phyloP scores from a whole-genome alignment of 1,284 basidiomycete genomes.

The Trametes pubescens region DNA sequence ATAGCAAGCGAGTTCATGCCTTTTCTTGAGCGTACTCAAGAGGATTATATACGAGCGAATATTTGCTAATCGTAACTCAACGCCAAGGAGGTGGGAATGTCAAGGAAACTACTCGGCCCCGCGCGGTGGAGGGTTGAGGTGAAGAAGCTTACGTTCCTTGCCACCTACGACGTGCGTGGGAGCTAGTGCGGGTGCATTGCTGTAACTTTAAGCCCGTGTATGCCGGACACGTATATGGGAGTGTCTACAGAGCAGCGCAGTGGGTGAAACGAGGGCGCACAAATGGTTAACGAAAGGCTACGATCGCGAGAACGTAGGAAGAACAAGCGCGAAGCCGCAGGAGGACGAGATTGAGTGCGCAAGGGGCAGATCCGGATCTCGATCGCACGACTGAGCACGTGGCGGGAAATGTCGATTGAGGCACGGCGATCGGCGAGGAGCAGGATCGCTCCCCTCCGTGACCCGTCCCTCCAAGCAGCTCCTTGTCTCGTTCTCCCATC shows the following conservation, averaged over 20 bases:
- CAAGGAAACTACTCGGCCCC: conserved; percentile 18
- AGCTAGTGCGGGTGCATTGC: neutral
- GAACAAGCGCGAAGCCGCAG: neutral
- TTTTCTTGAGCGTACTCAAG: no score
- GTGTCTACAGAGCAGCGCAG: neutral
- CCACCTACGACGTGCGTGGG: conserved; percentile 9
- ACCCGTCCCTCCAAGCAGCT: neutral
- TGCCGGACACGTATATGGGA: neutral
- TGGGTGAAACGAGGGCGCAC: neutral
- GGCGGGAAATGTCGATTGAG: conserved; percentile 25
- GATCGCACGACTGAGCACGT: conserved; percentile 30
- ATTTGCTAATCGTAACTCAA: no score
- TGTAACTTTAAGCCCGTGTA: no score
- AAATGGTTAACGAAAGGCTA: no score
- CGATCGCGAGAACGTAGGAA: neutral
- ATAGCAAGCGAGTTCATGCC: no score
- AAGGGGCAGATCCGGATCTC: conserved; percentile 25
- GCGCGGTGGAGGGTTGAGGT: conserved; percentile 4
- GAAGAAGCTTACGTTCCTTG: neutral
- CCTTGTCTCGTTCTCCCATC: conserved; percentile 7
- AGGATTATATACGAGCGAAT: no score
- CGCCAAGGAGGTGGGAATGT: conserved; percentile 8
- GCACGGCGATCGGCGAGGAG: conserved; percentile 30
- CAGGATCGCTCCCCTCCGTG: conserved; percentile 5
- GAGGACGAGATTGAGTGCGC: conserved; percentile 27